A percentile compares a stretch with the other conserved stretches of the same genome.
Evolutionary conservation across 2,329 filamentous ascomycete species (phyloP).

Genomic region (Aspergillus texensis): DNA sequence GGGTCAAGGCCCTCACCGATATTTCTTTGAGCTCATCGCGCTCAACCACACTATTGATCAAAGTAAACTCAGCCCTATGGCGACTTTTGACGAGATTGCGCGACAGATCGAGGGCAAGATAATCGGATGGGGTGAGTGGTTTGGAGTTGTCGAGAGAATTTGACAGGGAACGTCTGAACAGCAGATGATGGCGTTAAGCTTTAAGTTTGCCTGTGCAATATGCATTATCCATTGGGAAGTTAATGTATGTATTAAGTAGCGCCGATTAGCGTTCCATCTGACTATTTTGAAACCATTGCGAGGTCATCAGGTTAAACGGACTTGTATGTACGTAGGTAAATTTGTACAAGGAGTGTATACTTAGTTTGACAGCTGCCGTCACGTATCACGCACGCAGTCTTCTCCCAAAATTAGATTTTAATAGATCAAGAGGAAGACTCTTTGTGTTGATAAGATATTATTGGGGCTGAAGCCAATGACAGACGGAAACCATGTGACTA

Average conservation of each 20-base stretch:
- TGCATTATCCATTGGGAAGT: not conserved
- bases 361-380: not conserved
- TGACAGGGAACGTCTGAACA: not conserved
- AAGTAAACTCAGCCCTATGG: constrained; percentile 39
- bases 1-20: constrained; percentile 57
- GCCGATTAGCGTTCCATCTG: not conserved
- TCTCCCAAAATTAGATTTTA: not conserved
- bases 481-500: not conserved
- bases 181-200: not conserved
- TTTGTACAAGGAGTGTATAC: not conserved
- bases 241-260: not conserved
- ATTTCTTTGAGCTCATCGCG: constrained; percentile 55
- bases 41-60: constrained; percentile 49
- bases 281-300: not conserved
- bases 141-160: constrained; percentile 49
- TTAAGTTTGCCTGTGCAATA: not conserved
- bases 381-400: not conserved
- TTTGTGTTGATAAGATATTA: not conserved
- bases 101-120: constrained; percentile 52
- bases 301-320: not conserved
- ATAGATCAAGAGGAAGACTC: not conserved
- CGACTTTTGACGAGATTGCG: constrained; percentile 48
- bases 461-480: no score
- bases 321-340: not conserved
- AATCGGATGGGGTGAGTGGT: constrained; percentile 54